Conservation (phyloP, 2,329 filamentous ascomycete species). For the Sporothrix luriei region DNA sequence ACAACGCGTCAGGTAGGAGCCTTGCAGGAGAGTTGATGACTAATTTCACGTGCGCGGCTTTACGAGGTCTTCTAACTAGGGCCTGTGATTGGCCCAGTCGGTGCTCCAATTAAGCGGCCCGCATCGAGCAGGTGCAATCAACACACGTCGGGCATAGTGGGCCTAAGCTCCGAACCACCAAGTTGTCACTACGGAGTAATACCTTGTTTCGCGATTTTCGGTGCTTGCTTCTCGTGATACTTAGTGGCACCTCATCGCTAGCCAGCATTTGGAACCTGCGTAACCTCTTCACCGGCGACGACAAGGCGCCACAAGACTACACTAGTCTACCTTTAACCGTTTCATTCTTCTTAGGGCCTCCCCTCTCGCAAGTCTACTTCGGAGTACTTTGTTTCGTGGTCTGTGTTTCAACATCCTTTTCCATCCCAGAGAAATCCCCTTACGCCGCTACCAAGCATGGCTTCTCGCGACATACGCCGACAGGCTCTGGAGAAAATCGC, state of each 20-base stretch:
- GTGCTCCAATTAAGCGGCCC: constrained; percentile 8
- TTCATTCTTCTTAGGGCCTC: neutral
- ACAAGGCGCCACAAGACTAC: neutral
- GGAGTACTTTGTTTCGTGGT: neutral
- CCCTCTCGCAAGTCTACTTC: neutral
- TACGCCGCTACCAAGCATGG: constrained; percentile 38
- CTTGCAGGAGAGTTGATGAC: constrained; percentile 41
- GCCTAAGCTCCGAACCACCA: neutral
- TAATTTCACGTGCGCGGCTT: constrained; percentile 41
- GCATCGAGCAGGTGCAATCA: constrained; percentile 6
- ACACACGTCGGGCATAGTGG: neutral
- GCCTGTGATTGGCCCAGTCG: neutral
- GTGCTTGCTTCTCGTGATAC: constrained; percentile 7
- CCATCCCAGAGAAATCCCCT: neutral
- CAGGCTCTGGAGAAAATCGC: constrained; percentile 68
- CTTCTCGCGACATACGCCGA: constrained; percentile 61
- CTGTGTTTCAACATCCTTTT: neutral
- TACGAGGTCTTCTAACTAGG: neutral
- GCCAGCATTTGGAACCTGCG: neutral
- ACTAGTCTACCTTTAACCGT: no score
- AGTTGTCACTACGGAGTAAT: neutral
- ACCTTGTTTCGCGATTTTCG: constrained; percentile 5
- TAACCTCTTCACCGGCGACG: neutral
- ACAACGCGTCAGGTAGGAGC: constrained; percentile 33
- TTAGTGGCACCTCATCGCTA: neutral